phyloP scores from a whole-genome alignment of 2,329 filamentous ascomycete genomes.

The Neofusicoccum kwambonambiense region DNA sequence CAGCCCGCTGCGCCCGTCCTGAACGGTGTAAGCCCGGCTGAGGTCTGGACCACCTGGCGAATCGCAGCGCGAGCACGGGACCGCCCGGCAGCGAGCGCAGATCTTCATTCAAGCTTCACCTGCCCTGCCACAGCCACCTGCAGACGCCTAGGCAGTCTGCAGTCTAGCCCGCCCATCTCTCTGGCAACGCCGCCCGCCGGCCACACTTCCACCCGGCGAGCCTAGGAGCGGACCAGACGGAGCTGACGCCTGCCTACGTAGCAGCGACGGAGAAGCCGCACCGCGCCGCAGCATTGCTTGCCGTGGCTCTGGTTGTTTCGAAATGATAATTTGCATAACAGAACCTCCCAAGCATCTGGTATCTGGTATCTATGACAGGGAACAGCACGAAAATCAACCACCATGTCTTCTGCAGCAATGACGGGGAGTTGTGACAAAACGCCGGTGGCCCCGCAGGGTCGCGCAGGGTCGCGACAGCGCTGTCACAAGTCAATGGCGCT shows the following conservation, averaged over 20 bases:
- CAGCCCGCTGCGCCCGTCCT: neutral
- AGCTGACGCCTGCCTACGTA: neutral
- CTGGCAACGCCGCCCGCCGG: neutral
- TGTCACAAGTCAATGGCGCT: neutral
- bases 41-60: neutral
- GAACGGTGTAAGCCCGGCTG: neutral
- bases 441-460: no score
- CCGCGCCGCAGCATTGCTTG: neutral
- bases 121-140: neutral
- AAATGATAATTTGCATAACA: neutral
- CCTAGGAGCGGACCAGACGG: neutral
- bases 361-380: neutral
- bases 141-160: neutral
- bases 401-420: neutral
- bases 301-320: neutral
- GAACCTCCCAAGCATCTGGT: neutral
- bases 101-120: constrained; percentile 7
- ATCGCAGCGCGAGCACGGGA: constrained; percentile 3
- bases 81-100: constrained; percentile 3
- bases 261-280: neutral
- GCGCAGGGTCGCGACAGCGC: no score
- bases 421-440: neutral
- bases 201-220: no score
- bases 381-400: neutral
- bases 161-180: neutral